Evolutionary conservation across 2,329 filamentous ascomycete species (phyloP), one percentile per base, ranked within the genome.

Genomic region (Penicillium sp.): DNA sequence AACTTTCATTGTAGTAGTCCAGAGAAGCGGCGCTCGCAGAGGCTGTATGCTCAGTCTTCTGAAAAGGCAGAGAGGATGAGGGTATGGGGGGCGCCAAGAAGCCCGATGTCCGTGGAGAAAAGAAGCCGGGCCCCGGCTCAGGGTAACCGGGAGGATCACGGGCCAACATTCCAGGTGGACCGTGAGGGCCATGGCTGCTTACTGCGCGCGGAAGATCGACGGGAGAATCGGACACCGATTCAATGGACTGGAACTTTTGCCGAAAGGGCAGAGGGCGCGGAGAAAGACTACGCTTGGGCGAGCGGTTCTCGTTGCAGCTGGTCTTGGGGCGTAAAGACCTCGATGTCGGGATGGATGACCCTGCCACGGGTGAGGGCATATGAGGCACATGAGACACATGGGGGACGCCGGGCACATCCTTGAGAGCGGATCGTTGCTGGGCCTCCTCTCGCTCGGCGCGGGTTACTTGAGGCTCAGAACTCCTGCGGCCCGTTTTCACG

Each of bases 71-170:
- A 11, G 65, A 55, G 34, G 54, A 64, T 6, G 72, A 52, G 32
- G 54, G 64, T 5, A 72, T 58, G 12, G 69, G 65, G 5, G 66
- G 64, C 4, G 67, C 62, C 52, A 72, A 57, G 47, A 75, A 76
- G 36, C 69, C 68, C 6, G 65, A 67, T 3, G 71, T 71, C 37
- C 72, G 62, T 2, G 73, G 73, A 3, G 73, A 76, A 45, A 76
- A 70, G 8, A 75, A 46, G 3, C 66, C 69, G 11, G 65, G 62
- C 3, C 62, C 64, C 24, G 53, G 48, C 27, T 64, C 57, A 4
- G 71, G 67, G 9, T 25, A 43, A 5, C 42, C 24, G 13, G 33
- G 42, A 7, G 61, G 54, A 50, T 71, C 68, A 36, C 69, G 65
- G 52, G 66, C 63, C 41, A 70, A 68, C 4, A 69, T 52, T 49